Evolutionary conservation across 2,329 filamentous ascomycete species (phyloP), one percentile per base, ranked within the genome.

Genomic region (Aspergillus sojae): DNA sequence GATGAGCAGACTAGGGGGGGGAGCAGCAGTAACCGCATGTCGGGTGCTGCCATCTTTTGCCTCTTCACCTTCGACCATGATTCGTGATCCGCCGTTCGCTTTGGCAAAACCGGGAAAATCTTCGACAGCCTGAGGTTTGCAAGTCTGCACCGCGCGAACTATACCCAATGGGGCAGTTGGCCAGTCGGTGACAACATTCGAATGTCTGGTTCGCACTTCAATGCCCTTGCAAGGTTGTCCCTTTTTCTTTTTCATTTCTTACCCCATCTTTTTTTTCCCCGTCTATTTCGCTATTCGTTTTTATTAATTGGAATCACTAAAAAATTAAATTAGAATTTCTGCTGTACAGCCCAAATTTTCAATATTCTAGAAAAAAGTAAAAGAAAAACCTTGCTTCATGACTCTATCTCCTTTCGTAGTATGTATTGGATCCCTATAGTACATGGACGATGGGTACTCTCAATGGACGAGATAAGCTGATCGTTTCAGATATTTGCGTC

Each of bases 101-200:
- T 55, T 55, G 52, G n/a, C 39, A 41, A 41, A 55, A 55, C 36
- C 52, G 32, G 52, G 52, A 34, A 55, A 55, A 39, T 55, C 52
- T 26, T 36, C 50, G 26, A 19, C 23, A 55, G 30, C 52, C 52
- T 54, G 30, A 54, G 52, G 28, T 54, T 34, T 54, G 23, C 14
- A 39, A 39, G 30, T 55, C 52, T 41, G 52, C 52, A 54, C 30
- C 9, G 30, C 1, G n/a, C 52, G 30, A 34, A 12, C 52, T 55
- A 55, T 36, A 9, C 52, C 52, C 12, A 21, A 55, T 55, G 52
- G 32, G 30, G 52, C 14, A 39, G 12, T 12, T 19, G 39, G 16
- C 30, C 30, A 53, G 50, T 53, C 50, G 23, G 26, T 54, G 28
- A 54, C 52, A 54, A 54, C 52, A 34, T 34, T 53, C 9, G n/a